A percentile compares a stretch with the other conserved stretches of the same genome.
phyloP scores from a whole-genome alignment of 306 rosid genomes.

The Rosa persica region DNA sequence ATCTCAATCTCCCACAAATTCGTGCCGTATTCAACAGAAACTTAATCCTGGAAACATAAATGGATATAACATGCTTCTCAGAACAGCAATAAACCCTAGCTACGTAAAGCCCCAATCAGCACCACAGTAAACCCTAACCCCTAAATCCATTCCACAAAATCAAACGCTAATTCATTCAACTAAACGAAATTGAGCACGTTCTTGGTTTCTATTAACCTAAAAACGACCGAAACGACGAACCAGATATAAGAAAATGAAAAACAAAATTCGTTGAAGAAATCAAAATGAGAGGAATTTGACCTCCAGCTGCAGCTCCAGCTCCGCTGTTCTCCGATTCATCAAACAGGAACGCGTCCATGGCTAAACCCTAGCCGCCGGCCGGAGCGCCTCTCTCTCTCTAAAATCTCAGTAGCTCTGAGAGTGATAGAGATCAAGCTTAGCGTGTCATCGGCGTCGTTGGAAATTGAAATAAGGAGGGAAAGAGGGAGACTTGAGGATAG shows the following conservation, averaged over 20 bases:
- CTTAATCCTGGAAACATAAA: not conserved
- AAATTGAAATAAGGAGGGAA: slow-evolving; percentile 32
- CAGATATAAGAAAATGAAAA: not conserved
- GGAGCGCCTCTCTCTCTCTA: slow-evolving; percentile 1
- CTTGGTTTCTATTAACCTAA: not conserved
- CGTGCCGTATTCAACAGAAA: not conserved
- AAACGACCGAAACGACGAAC: not conserved
- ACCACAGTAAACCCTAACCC: slow-evolving; percentile 18
- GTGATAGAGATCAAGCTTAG: not conserved
- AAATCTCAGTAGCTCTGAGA: not conserved
- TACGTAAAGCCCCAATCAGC: slow-evolving; percentile 11
- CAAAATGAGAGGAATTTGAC: slow-evolving; percentile 27
- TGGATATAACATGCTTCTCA: not conserved
- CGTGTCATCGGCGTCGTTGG: not conserved
- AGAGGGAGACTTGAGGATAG: slow-evolving; percentile 8
- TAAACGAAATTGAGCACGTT: not conserved
- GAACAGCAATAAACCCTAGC: slow-evolving; percentile 2
- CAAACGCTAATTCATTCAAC: not conserved
- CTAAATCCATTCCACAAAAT: not conserved
- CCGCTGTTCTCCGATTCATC: slow-evolving; percentile 27
- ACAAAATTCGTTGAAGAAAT: not conserved
- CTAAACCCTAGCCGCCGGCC: slow-evolving; percentile 12
- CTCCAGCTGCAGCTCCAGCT: slow-evolving; percentile 43
- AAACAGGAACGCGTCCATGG: slow-evolving; percentile 50
- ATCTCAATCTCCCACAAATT: not conserved